phyloP scores from a whole-genome alignment of 345 rosid genomes.

The Limnanthes douglasii region DNA sequence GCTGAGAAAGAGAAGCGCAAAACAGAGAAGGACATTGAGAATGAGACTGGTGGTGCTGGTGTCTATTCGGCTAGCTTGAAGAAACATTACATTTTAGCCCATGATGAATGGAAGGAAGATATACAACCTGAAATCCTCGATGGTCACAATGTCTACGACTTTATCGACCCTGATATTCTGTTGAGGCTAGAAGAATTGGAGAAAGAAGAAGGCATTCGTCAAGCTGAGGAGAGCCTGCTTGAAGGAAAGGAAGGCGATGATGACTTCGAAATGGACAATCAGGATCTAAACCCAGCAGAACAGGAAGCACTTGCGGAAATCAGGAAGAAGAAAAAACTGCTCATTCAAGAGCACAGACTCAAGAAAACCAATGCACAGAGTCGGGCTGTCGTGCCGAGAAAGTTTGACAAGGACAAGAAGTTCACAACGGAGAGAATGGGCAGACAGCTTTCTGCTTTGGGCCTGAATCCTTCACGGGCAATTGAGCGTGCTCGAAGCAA shows the following conservation, averaged over 20 bases:
- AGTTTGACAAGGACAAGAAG: constrained; percentile 57
- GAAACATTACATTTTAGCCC: constrained; percentile 63
- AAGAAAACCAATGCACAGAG: constrained; percentile 78
- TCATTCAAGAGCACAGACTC: constrained; percentile 58
- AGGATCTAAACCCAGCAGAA: constrained; percentile 60
- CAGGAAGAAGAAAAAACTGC: constrained; percentile 52
- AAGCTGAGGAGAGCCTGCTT: too few species aligned
- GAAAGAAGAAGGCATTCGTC: constrained; percentile 52
- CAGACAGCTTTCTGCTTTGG: constrained; percentile 47
- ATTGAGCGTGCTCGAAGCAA: constrained; percentile 49
- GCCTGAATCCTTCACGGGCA: constrained; percentile 59
- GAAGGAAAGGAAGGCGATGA: constrained; percentile 37
- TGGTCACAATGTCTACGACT: constrained; percentile 88
- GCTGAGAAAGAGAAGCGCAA: constrained; percentile 46
- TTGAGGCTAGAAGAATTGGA: constrained; percentile 78
- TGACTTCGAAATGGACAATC: constrained; percentile 51
- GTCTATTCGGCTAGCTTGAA: constrained; percentile 79
- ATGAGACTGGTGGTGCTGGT: constrained; percentile 94
- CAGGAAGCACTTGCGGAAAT: constrained; percentile 43
- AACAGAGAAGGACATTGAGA: constrained; percentile 81
- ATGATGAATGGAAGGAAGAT: constrained; percentile 91
- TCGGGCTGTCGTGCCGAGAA: constrained; percentile 60
- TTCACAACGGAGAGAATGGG: constrained; percentile 65
- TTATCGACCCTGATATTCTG: constrained; percentile 73
- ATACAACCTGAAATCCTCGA: constrained; percentile 86